Evolutionary conservation across 1,139 yeast species (phyloP), one percentile per base, ranked within the genome.

Genomic region (Blastobotrys ciferrii): DNA sequence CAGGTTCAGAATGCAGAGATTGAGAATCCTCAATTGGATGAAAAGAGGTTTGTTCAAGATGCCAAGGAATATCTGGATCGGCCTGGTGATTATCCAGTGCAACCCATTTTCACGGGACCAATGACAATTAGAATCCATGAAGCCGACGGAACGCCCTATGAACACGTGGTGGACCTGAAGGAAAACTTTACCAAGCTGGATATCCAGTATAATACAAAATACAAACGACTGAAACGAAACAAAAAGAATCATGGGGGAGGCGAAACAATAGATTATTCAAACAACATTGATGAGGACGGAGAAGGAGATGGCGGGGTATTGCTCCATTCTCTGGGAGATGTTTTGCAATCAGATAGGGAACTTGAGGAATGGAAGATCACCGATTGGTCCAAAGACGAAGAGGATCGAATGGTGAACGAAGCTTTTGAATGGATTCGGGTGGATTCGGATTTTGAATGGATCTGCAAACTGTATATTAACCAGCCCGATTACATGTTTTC

Each of bases 121-220:
- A 88, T 94, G 87, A 94, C 98, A 0, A 87, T 94, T 37, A 75
- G 98, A 61, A 91, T 94, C 39, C 98, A 94, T 64, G 99, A 94
- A 65, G 95, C 97, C 0, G 98, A 94, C 66, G 98, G 98, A n/a
- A 88, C 98, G 0, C 98, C 99, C 0, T 92, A 94, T 62, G 99
- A 94, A 62, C 99, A 94, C 64, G 92, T 94, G 43, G 96, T 94
- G 18, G 95, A 89, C 57, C 73, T 94, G 49, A 87, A 88, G 60
- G 98, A 91, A 50, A 79, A 81, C 1, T 81, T 82, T 56, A 87
- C 96, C 0, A 89, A 87, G 60, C 73, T 94, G 45, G 98, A 94
- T 62, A 88, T 94, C 42, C 98, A 88, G 61, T 92, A 92, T 68
- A 92, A 94, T 64, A 88, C 98, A 12, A 92, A 89, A 65, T 88